Base-by-base conservation (phyloP, 352 stramenopile species). In the Phytophthora sp. region DNA sequence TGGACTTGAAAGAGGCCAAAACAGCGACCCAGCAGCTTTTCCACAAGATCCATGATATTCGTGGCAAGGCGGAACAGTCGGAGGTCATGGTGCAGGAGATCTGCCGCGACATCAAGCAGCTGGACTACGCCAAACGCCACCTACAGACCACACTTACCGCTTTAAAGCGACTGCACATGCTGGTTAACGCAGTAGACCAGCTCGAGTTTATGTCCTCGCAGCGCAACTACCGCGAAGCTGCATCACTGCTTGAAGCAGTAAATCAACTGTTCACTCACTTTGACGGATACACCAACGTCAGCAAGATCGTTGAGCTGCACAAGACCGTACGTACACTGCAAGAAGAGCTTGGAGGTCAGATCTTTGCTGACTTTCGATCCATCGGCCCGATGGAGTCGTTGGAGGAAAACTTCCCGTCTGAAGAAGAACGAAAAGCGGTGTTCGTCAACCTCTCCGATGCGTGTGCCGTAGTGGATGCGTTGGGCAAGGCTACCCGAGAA, bases 1-100 rank as follows among this genome's bases (percentile, higher is more conserved):
- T 81, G 7, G 85, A 92, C 38, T 72, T 98, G 1, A 92, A 96
- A 17, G 84, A 92, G 35, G 89, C 91, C 13, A 91, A 95, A 54
- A 71, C 69, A 35, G 87, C 90, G 9, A 95, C 98, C 5, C 60
- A 88, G 28, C 87, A 97, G 62, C 79, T 99, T 5, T 92, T 96
- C 54, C 66, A 86, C 61, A 97, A 98, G 55, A 98, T 99, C 35
- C 72, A 88, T 31, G 85, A 97, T 32, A 98, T 99, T 32, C 89
- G 92, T 67, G 67, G 73, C 23, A 99, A 99, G 74, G 96, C 97
- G 9, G 87, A 97, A 54, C 92, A 98, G 69, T 97, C 84, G 23
- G 97, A 99, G 72, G 70, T 92, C 37, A 98, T 99, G 79, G 97
- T 99, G 9, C 79, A 99, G 52, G 96, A 99, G 76, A 99, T 99